A percentile compares a stretch with the other conserved stretches of the same genome.
These are phyloP conservation scores for Salix suchowensis DNA, from an alignment of 345 rosid species.

Conservation along the genomic window DNA sequence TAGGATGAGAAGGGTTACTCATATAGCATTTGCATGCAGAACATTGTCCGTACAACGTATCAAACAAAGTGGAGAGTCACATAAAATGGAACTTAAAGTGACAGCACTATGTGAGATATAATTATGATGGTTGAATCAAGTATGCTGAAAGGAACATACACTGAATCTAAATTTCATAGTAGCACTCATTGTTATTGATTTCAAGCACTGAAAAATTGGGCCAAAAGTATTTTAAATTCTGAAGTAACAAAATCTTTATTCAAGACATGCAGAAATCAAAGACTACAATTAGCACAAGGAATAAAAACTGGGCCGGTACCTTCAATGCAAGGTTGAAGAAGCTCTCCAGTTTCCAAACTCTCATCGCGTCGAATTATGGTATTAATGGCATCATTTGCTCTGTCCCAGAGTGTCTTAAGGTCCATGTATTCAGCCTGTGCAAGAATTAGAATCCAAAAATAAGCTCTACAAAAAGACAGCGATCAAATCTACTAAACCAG, in stretches of 20 bases:
- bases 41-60: background rate
- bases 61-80: background rate
- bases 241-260: background rate
- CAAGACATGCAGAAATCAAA: background rate
- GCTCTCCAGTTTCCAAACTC: conserved; percentile 52
- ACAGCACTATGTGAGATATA: background rate
- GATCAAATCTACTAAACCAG: conserved; percentile 7
- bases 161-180: background rate
- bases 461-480: conserved; percentile 1
- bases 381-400: conserved; percentile 61
- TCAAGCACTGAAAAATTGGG: background rate
- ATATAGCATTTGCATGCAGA: background rate
- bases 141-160: background rate
- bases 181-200: background rate
- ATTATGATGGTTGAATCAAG: background rate
- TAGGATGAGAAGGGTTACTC: conserved; percentile 3
- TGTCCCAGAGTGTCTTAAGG: conserved; percentile 48
- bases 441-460: conserved; percentile 10
- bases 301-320: conserved; percentile 32
- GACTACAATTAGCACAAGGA: conserved; percentile 6
- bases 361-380: conserved; percentile 58
- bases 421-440: conserved; percentile 60
- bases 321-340: conserved; percentile 73
- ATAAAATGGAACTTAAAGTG: background rate
- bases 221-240: background rate